phyloP scores from a whole-genome alignment of 1,284 basidiomycete genomes.

The Amylostereum areolatum region DNA sequence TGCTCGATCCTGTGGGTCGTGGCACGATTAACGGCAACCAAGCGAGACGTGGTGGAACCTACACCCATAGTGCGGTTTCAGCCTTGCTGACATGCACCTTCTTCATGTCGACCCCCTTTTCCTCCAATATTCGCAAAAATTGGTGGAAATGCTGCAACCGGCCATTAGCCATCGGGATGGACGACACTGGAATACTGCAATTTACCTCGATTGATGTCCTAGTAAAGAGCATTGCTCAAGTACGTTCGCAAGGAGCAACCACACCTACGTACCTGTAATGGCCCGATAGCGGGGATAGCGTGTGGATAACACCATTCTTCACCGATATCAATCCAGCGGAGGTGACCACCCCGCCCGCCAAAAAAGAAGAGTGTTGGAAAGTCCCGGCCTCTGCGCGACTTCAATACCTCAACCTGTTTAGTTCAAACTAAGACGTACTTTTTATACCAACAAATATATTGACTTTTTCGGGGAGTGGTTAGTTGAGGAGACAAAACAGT shows the following conservation, averaged over 20 bases:
- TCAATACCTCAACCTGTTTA: background rate
- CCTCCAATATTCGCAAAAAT: conserved; percentile 52
- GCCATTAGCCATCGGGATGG: background rate
- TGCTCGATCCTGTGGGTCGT: conserved; percentile 36
- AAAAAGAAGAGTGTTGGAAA: conserved; percentile 70
- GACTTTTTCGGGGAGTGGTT: conserved; percentile 28
- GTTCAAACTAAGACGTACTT: conserved; percentile 21
- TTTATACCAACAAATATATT: conserved; percentile 74
- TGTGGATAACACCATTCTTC: conserved; percentile 58
- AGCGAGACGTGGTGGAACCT: conserved; percentile 12
- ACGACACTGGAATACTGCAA: background rate
- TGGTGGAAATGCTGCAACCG: conserved; percentile 51
- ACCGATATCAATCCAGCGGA: conserved; percentile 67
- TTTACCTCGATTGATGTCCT: conserved; percentile 47
- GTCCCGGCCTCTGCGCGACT: conserved; percentile 38
- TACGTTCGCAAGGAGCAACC: background rate
- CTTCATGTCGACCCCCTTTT: conserved; percentile 56
- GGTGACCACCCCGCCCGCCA: conserved; percentile 53
- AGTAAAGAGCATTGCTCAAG: conserved; percentile 15
- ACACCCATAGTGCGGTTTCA: conserved; percentile 52
- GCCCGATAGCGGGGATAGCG: conserved; percentile 61
- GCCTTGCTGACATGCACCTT: conserved; percentile 59
- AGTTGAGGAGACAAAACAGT: too few relatives aligned
- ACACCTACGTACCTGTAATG: conserved; percentile 47
- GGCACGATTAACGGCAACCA: background rate